Conservation (phyloP, 805 yeast genomes). For the Ascoidea tarda region DNA sequence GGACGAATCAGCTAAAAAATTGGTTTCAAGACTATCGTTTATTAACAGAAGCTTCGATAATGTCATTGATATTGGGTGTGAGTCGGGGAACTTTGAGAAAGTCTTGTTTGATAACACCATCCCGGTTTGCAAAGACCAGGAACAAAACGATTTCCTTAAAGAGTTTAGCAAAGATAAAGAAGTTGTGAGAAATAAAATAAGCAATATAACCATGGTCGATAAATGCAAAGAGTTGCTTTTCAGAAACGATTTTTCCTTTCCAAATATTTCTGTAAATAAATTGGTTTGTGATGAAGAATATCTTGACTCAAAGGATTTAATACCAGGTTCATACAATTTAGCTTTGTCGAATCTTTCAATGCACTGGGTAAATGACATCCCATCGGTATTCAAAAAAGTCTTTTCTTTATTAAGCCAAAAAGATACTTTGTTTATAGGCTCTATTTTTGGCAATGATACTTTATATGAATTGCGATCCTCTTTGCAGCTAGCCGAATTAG, state of each 20-base stretch:
- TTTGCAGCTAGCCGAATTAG: constrained; percentile 71
- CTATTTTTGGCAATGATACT: constrained; percentile 76
- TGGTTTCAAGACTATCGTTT: constrained; percentile 64
- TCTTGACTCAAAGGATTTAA: constrained; percentile 28
- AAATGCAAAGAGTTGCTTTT: constrained; percentile 37
- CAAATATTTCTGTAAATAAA: constrained; percentile 24
- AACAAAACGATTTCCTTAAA: constrained; percentile 16
- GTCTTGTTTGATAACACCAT: constrained; percentile 16
- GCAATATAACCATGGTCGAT: constrained; percentile 53
- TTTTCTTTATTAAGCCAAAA: constrained; percentile 44
- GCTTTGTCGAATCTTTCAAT: constrained; percentile 58
- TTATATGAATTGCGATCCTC: constrained; percentile 72
- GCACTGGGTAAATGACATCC: constrained; percentile 86
- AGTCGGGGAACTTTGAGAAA: constrained; percentile 48
- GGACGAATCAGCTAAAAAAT: constrained; percentile 57
- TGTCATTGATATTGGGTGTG: constrained; percentile 61
- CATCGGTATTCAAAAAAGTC: constrained; percentile 41
- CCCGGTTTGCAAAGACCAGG: constrained; percentile 20
- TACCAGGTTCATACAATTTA: constrained; percentile 40
- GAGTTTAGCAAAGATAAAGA: constrained; percentile 37
- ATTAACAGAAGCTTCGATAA: constrained; percentile 47
- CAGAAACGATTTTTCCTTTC: constrained; percentile 26
- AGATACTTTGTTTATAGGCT: constrained; percentile 72
- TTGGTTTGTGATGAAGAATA: constrained; percentile 56
- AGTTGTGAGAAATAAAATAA: constrained; percentile 36